phyloP scores from a whole-genome alignment of 75 land plant species.

The Pinus albicaulis region DNA sequence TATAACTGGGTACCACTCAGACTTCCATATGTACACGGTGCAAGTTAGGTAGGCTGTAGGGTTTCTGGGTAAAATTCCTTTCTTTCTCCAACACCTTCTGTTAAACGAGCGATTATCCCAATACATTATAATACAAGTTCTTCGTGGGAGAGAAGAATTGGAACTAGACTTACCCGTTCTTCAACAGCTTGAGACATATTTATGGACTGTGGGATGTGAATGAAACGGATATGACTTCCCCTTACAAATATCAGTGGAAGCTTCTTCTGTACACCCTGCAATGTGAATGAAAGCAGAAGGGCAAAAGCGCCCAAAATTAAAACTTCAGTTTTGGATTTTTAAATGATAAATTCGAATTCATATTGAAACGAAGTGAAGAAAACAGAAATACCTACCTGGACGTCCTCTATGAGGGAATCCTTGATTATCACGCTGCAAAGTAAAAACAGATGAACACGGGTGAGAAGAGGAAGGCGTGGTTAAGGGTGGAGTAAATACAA shows the following conservation, averaged over 20 bases:
- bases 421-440: constrained; percentile 33
- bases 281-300: not conserved
- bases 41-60: too few species aligned
- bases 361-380: not conserved
- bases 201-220: constrained; percentile 33
- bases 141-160: not conserved
- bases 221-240: constrained; percentile 42
- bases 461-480: not conserved
- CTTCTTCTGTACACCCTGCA: constrained; percentile 26
- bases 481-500: not conserved
- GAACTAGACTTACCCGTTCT: constrained; percentile 21
- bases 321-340: not conserved
- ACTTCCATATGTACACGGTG: too few species aligned
- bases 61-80: too few species aligned
- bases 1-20: too few species aligned
- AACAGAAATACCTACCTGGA: constrained; percentile 20
- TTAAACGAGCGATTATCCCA: not conserved
- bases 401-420: constrained; percentile 31
- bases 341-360: not conserved
- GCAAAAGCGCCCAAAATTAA: not conserved
- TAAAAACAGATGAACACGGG: not conserved
- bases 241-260: constrained; percentile 36
- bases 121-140: not conserved
- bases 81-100: too few species aligned
- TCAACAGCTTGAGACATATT: constrained; percentile 36